Percentiles rank a stretch among this genome's conserved stretches.
These are phyloP conservation scores for Discostella stelligera DNA, from an alignment of 352 stramenopile species.

Conservation along the genomic window DNA sequence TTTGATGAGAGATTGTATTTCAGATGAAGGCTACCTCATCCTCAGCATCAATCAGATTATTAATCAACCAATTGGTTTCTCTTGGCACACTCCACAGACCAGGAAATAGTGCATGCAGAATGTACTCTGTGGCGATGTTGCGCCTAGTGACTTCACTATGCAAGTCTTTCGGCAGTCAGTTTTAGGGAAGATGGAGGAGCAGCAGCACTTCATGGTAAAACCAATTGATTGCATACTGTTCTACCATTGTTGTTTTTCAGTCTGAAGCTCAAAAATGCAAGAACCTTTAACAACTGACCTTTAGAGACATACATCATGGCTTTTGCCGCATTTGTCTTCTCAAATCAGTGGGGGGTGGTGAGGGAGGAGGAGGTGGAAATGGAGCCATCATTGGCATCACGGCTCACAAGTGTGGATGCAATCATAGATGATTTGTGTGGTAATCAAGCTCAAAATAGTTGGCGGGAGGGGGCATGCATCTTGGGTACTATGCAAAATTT, in stretches of 20 bases:
- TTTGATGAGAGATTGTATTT: conserved; percentile 6
- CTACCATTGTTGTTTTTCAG: conserved; percentile 1
- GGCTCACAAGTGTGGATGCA: too few species aligned
- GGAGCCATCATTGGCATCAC: too few species aligned
- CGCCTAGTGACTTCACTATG: neutral
- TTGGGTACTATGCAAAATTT: conserved; percentile 10
- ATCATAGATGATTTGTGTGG: too few species aligned
- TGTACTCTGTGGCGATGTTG: neutral
- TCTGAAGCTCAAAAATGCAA: conserved; percentile 3
- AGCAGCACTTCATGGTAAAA: conserved; percentile 12
- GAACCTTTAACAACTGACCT: too few species aligned
- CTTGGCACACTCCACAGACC: neutral
- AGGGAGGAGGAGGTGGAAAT: too few species aligned
- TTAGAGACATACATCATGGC: too few species aligned
- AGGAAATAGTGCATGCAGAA: neutral
- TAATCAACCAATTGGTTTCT: neutral
- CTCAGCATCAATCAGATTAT: neutral
- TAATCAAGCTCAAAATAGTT: too few species aligned
- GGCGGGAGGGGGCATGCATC: too few species aligned
- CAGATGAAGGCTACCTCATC: conserved; percentile 1
- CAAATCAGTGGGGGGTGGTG: too few species aligned
- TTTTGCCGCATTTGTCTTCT: too few species aligned
- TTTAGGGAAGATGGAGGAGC: neutral
- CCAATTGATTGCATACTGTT: neutral
- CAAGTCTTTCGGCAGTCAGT: conserved; percentile 1